Base-by-base conservation (phyloP, 73 alveolate genomes). In the Urostyla sp. region DNA sequence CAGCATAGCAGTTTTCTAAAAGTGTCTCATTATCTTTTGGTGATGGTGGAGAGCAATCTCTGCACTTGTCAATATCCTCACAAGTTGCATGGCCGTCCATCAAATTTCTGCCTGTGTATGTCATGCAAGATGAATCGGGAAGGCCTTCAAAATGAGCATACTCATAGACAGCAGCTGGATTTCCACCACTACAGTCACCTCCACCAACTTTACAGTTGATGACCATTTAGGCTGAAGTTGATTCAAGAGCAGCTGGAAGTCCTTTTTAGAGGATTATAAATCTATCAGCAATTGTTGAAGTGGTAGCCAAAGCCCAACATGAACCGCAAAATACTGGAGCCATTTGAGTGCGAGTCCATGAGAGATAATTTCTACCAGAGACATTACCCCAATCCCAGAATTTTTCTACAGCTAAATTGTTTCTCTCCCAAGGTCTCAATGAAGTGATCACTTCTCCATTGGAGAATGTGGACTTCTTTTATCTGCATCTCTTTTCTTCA, bases 261-360 rank as follows among this genome's bases (percentile, higher is more conserved):
- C 50, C 88, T 79, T 45, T 88, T 73, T 53, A 21, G 21, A 79
- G 23, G 72, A 94, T 94, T 56, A 91, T 91, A 85, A 94, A 88
- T 94, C 98, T 87, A 53, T 94, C 98, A 54, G 98, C 93, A 55
- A 94, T 67, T 0, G 97, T 66, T 2, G 98, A 82, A 28, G 97
- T 84, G 2, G 95, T 54, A 16, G 95, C 96, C 50, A 88, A 92
- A 48, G 94, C 96, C 96, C 96, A 90, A 77, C 96, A 88, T 44
- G 90, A 63, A 4, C 90, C 89, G 53, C 87, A 75, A 52, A 80
- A 91, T 34, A 58, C 48, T 49, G 97, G 97, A 77, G 80, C 84
- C 61, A 88, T 95, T 67, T 91, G 89, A 61, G 88, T 91, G 87
- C 75, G 73, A 67, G 90, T 88, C 95, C 94, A 91, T 46, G 97